Conservation (phyloP, 108 stramenopile genomes). For the Tribonema minus region DNA sequence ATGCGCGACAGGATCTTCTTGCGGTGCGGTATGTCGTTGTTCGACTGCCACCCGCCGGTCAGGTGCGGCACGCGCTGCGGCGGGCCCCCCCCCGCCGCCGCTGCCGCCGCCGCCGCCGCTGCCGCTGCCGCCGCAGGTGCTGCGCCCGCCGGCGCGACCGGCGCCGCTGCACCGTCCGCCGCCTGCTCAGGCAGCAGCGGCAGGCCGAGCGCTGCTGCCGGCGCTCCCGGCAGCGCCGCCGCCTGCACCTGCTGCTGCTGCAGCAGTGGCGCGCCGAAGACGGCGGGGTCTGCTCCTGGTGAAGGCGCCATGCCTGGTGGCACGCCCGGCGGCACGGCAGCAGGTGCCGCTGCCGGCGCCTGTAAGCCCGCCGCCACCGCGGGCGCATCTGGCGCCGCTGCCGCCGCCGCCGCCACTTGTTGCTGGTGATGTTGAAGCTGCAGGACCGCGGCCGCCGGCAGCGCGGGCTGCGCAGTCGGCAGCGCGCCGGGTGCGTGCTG, state of each 20-base stretch:
- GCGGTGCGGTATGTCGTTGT: no score
- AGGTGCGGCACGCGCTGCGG: no score
- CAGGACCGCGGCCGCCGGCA: no score
- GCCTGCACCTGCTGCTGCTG: conserved; percentile 13
- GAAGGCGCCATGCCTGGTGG: conserved; percentile 38
- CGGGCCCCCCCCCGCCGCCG: no score
- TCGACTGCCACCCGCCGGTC: no score
- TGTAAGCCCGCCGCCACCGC: background rate
- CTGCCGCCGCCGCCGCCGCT: background rate
- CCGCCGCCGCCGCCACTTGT: background rate
- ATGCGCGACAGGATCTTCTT: no score
- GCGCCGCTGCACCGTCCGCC: conserved; percentile 75
- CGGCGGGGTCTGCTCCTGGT: conserved; percentile 51
- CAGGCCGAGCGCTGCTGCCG: conserved; percentile 57
- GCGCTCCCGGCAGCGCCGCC: no score
- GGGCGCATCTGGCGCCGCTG: background rate
- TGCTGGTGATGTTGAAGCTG: no score
- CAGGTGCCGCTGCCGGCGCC: conserved; percentile 45
- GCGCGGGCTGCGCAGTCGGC: background rate
- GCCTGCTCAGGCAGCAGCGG: conserved; percentile 86
- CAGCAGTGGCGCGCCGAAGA: conserved; percentile 3
- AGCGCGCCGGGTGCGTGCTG: background rate
- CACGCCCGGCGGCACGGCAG: conserved; percentile 49
- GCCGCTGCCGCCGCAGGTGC: conserved; percentile 58
- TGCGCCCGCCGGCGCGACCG: conserved; percentile 68